Conservation (phyloP, 1,139 yeast species). For the Taiozyma sp. region DNA sequence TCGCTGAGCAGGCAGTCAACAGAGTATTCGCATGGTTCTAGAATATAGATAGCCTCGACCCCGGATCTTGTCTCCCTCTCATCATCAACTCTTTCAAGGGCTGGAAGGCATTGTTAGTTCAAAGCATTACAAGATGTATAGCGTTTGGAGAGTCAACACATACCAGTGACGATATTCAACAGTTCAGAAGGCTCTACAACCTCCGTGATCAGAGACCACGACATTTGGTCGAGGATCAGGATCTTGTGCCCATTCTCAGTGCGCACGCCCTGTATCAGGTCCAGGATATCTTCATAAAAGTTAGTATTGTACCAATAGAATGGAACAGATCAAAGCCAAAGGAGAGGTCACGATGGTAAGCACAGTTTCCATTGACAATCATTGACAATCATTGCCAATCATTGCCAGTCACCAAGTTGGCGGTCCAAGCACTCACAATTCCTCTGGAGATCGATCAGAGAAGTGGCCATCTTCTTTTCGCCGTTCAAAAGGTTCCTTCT, state of each 20-base stretch:
- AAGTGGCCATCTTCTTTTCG: conserved; percentile 1
- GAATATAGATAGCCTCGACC: conserved; percentile 56
- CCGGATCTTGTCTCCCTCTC: conserved; percentile 45
- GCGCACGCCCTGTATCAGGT: conserved; percentile 15
- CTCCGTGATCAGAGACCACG: conserved; percentile 30
- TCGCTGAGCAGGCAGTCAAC: conserved; percentile 59
- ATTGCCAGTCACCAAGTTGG: neutral
- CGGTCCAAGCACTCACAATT: conserved; percentile 16
- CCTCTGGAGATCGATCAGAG: conserved; percentile 22
- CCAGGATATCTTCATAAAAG: conserved; percentile 13
- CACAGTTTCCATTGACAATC: neutral
- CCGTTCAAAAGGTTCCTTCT: neutral
- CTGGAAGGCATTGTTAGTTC: neutral
- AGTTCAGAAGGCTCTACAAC: conserved; percentile 34
- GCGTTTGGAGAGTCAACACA: conserved; percentile 31
- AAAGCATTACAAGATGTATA: conserved; percentile 12
- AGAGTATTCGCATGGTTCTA: conserved; percentile 50
- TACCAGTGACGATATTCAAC: conserved; percentile 25
- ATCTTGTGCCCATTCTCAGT: conserved; percentile 33
- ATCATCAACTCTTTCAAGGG: conserved; percentile 6
- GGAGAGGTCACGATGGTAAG: neutral
- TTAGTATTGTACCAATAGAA: neutral
- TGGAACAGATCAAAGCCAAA: neutral
- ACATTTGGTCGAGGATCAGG: conserved; percentile 34
- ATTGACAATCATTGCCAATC: too few species aligned